Conservation (phyloP, 257 asterid genomes). For the Marsdenia floribunda region DNA sequence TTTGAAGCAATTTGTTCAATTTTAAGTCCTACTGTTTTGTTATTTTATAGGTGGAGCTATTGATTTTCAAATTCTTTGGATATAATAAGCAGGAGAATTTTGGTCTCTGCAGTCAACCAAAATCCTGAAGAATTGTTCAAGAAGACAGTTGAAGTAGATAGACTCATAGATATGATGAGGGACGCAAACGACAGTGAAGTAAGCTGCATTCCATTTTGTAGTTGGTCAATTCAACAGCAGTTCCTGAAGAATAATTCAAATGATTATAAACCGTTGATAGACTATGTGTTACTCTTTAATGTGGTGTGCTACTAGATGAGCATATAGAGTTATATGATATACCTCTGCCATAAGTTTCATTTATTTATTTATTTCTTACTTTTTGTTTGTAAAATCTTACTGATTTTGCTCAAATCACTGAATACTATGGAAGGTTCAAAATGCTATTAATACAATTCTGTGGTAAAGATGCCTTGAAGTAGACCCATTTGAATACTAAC, state of each 20-base stretch:
- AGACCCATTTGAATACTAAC: neutral
- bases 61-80: constrained; percentile 43
- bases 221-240: neutral
- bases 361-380: neutral
- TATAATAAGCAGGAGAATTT: constrained; percentile 69
- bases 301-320: neutral
- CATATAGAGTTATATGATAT: neutral
- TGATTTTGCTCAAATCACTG: neutral
- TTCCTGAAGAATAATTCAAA: neutral
- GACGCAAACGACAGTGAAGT: constrained; percentile 85
- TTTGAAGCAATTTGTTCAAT: constrained; percentile 3
- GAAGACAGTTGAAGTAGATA: constrained; percentile 81
- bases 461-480: neutral
- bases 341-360: neutral
- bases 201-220: constrained; percentile 14
- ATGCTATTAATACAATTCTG: neutral
- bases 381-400: neutral
- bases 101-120: constrained; percentile 64
- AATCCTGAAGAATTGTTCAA: constrained; percentile 81
- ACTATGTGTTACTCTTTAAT: neutral
- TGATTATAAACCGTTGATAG: neutral
- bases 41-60: constrained; percentile 25
- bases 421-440: neutral
- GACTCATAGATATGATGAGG: constrained; percentile 74
- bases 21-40: constrained; percentile 7